phyloP scores from a whole-genome alignment of 1,284 basidiomycete species.

The Naganishia albida region DNA sequence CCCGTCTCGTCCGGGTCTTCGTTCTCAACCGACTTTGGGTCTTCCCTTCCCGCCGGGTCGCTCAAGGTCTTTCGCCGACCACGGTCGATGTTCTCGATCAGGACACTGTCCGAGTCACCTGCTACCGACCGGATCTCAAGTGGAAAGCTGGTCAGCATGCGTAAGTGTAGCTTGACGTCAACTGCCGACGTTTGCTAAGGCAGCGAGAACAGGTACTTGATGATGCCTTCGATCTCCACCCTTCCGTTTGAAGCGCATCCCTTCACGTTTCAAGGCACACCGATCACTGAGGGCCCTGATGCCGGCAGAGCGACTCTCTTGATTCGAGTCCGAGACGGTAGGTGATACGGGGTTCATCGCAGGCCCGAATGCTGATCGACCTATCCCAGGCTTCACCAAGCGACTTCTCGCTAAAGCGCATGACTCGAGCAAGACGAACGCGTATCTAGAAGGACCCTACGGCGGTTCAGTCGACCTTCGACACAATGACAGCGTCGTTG shows the following conservation, averaged over 20 bases:
- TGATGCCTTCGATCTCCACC: conserved; percentile 42
- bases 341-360: not conserved
- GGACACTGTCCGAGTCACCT: conserved; percentile 60
- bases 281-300: conserved; percentile 15
- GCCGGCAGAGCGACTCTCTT: conserved; percentile 42
- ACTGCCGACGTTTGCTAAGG: not conserved
- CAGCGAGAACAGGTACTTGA: conserved; percentile 41
- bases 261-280: conserved; percentile 43
- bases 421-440: conserved; percentile 35
- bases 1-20: conserved; percentile 60
- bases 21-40: conserved; percentile 58
- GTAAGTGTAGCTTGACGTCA: conserved; percentile 36
- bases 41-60: conserved; percentile 48
- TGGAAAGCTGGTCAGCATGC: conserved; percentile 65
- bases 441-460: conserved; percentile 51
- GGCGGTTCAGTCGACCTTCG: conserved; percentile 40
- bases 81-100: conserved; percentile 57
- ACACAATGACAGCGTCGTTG: conserved; percentile 42
- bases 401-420: conserved; percentile 37
- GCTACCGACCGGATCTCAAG: conserved; percentile 54
- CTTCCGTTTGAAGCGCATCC: conserved; percentile 50
- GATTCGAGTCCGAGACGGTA: conserved; percentile 47
- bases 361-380: not conserved
- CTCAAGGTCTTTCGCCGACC: conserved; percentile 38
- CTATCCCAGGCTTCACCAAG: conserved; percentile 42